phyloP scores from a whole-genome alignment of 2,329 filamentous ascomycete genomes.

The Arthroderma uncinatum region DNA sequence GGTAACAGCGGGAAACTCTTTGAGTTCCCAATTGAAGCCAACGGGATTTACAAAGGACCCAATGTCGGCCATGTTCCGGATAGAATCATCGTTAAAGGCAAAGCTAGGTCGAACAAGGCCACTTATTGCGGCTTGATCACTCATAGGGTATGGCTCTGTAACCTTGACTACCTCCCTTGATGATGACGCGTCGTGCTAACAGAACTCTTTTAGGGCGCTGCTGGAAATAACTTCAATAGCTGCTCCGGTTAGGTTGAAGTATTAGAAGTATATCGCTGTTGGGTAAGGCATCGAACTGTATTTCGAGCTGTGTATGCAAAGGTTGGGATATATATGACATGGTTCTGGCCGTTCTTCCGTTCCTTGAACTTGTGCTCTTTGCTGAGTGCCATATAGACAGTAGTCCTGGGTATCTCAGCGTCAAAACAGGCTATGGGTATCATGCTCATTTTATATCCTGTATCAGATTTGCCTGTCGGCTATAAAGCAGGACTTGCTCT shows the following conservation, averaged over 20 bases:
- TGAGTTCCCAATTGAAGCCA: background rate
- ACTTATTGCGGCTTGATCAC: conserved; percentile 5
- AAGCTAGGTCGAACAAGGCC: background rate
- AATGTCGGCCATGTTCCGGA: background rate
- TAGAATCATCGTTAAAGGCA: background rate
- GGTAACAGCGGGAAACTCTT: background rate
- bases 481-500: too few species aligned
- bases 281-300: background rate
- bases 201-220: background rate
- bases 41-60: background rate
- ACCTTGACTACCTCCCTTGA: too few species aligned
- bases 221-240: background rate
- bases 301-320: background rate
- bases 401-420: too few species aligned
- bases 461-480: too few species aligned
- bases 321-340: background rate
- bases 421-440: too few species aligned
- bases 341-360: too few species aligned
- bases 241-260: background rate
- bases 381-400: too few species aligned
- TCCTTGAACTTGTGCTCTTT: too few species aligned
- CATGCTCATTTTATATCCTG: too few species aligned
- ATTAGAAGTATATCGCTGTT: background rate
- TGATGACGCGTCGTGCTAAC: background rate
- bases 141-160: background rate